These are phyloP conservation scores for Curvularia eragrostidis DNA, from an alignment of 2,329 filamentous ascomycete genomes.

Conservation along the genomic window DNA sequence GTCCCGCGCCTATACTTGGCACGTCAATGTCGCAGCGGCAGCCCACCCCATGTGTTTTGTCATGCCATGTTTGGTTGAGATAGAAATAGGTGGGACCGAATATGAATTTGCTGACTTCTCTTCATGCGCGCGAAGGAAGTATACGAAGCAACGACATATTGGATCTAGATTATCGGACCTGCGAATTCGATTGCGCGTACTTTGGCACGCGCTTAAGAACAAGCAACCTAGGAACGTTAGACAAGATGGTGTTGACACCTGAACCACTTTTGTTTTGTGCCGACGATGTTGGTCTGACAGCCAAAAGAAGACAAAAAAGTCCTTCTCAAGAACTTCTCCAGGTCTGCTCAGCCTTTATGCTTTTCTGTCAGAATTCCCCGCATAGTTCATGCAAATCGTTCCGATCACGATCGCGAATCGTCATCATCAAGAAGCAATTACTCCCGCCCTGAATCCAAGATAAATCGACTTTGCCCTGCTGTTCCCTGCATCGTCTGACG, in stretches of 20 bases:
- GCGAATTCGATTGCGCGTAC: neutral
- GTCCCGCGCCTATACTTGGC: constrained; percentile 11
- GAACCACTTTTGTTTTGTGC: neutral
- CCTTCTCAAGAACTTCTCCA: neutral
- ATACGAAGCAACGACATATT: constrained; percentile 8
- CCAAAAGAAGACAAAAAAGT: neutral
- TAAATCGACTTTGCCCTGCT: neutral
- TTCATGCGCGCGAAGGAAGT: constrained; percentile 3
- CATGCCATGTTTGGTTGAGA: constrained; percentile 11
- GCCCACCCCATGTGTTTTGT: constrained; percentile 16
- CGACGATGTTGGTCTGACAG: neutral
- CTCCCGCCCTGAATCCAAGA: neutral
- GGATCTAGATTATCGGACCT: constrained; percentile 6
- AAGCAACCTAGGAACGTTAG: constrained; percentile 12
- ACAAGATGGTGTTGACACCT: neutral
- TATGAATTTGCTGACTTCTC: neutral
- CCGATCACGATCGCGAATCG: neutral
- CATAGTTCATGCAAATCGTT: neutral
- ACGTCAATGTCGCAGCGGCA: constrained; percentile 7
- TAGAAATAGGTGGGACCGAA: constrained; percentile 4
- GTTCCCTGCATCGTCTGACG: neutral
- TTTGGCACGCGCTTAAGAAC: neutral
- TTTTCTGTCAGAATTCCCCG: neutral
- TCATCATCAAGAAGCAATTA: neutral
- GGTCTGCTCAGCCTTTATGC: neutral